Evolutionary conservation across 441 rosid species (phyloP).

Genomic region (Biscutella auriculata): DNA sequence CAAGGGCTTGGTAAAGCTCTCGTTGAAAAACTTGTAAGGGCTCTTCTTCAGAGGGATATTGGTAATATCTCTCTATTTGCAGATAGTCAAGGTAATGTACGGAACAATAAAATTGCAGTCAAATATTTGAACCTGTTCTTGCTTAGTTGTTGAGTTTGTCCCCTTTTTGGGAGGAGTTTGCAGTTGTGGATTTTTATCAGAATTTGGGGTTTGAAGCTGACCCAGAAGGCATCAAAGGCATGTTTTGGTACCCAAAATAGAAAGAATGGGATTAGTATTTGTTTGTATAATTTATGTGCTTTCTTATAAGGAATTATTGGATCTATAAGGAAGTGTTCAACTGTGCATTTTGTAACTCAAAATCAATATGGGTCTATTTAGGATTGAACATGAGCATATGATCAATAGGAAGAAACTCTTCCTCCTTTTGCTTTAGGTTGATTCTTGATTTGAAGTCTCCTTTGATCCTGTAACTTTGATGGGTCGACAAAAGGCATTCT

Average conservation of each 20-base stretch:
- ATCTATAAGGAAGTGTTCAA: constrained; percentile 2
- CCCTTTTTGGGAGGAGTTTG: constrained; percentile 12
- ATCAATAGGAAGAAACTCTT: background rate
- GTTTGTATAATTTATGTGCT: constrained; percentile 5
- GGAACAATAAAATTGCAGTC: too few relatives aligned
- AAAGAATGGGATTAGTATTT: background rate
- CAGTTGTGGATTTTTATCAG: constrained; percentile 89
- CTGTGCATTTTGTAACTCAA: constrained; percentile 20
- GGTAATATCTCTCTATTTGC: constrained; percentile 92
- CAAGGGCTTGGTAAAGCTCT: constrained; percentile 92
- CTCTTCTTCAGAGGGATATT: constrained; percentile 84
- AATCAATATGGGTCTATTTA: background rate
- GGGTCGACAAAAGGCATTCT: background rate
- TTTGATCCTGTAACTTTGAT: background rate
- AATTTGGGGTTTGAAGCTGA: constrained; percentile 89
- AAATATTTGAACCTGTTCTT: background rate
- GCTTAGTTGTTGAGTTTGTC: background rate
- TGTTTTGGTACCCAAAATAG: constrained; percentile 92
- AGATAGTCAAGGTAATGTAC: constrained; percentile 80
- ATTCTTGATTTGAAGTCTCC: background rate
- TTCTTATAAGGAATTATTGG: constrained; percentile 15
- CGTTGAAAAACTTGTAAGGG: constrained; percentile 66
- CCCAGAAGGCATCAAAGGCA: constrained; percentile 95
- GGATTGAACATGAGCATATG: background rate
- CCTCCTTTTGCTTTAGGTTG: background rate